Conservation (phyloP, 106 monocot species). For the Hemerocallis citrina region DNA sequence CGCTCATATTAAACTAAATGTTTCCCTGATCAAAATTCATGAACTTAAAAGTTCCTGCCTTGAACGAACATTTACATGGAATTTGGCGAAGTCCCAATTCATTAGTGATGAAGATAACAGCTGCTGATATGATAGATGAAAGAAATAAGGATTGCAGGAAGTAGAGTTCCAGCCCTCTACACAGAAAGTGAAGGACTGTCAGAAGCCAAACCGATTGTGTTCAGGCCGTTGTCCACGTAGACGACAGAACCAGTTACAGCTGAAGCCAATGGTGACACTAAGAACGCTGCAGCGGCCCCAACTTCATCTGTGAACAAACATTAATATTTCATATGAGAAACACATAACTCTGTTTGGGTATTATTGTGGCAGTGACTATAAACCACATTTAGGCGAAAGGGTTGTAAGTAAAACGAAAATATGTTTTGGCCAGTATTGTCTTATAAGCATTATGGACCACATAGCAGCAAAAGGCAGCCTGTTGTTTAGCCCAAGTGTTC, state of each 20-base stretch:
- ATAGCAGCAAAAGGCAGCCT: too few relatives aligned
- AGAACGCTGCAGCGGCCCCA: slow-evolving; percentile 62
- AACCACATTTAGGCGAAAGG: too few relatives aligned
- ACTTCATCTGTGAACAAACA: slow-evolving; percentile 85
- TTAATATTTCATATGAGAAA: too few relatives aligned
- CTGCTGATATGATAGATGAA: neutral
- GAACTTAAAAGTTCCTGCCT: neutral
- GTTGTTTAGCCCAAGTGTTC: too few relatives aligned
- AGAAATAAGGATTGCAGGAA: neutral
- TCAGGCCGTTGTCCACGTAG: slow-evolving; percentile 78
- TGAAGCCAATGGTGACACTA: slow-evolving; percentile 73
- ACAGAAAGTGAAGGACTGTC: slow-evolving; percentile 45
- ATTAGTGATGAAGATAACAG: neutral
- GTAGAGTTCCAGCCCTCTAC: neutral
- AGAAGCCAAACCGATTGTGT: slow-evolving; percentile 61
- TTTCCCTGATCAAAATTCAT: neutral
- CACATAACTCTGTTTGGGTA: too few relatives aligned
- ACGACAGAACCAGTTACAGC: slow-evolving; percentile 69
- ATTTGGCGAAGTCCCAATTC: neutral
- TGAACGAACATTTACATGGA: neutral
- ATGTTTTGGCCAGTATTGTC: too few relatives aligned
- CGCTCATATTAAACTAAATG: neutral
- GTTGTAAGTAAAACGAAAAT: too few relatives aligned
- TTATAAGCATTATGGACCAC: too few relatives aligned
- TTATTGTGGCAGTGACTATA: too few relatives aligned